phyloP scores from a whole-genome alignment of 1,139 yeast genomes.

The Wickerhamomyces sp. region DNA sequence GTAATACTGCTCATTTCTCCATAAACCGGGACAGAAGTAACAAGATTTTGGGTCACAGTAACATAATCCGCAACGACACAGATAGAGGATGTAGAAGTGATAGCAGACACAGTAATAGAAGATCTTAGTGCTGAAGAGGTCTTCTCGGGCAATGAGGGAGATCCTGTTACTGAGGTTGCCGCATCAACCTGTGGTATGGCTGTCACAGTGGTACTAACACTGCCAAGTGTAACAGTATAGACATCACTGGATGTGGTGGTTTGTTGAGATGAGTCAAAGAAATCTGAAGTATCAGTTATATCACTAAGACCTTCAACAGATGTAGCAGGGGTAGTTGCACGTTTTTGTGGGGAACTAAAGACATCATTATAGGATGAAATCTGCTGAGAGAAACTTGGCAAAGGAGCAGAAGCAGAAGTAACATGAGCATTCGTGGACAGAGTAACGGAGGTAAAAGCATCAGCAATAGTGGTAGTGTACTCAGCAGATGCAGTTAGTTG shows the following conservation, averaged over 20 bases:
- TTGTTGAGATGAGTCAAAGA: no score
- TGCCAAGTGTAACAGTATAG: neutral
- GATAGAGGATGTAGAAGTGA: constrained; percentile 13
- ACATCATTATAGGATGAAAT: no score
- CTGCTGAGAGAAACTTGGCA: neutral
- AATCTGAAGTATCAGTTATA: no score
- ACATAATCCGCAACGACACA: constrained; percentile 22
- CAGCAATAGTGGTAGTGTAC: neutral
- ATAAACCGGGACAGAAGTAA: constrained; percentile 19
- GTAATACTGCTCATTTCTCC: constrained; percentile 15
- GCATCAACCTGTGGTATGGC: neutral
- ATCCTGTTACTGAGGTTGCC: neutral
- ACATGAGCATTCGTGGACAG: neutral
- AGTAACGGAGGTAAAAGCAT: neutral
- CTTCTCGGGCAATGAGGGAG: neutral
- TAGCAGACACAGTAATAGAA: constrained; percentile 9
- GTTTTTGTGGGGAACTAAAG: no score
- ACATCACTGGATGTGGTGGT: no score
- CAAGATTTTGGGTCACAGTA: constrained; percentile 16
- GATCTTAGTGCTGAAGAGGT: neutral
- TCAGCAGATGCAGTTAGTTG: neutral
- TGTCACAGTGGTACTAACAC: neutral
- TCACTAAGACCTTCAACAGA: neutral
- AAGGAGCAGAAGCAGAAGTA: neutral
- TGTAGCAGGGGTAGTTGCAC: neutral